These are phyloP conservation scores for Talaromyces atroroseus DNA, from an alignment of 2,329 filamentous ascomycete genomes.

Conservation along the genomic window DNA sequence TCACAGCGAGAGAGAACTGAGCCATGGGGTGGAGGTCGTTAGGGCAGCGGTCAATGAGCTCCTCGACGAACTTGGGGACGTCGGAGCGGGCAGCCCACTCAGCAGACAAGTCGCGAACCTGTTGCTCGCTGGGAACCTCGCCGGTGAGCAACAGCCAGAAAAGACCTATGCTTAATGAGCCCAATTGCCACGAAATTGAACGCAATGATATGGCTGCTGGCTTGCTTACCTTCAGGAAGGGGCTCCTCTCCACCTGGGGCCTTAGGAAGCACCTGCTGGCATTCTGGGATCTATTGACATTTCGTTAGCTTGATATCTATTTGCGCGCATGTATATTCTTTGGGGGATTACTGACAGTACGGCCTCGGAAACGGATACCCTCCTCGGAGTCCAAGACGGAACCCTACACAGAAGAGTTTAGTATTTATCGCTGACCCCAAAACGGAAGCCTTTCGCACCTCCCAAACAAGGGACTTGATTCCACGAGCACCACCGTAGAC, in stretches of 20 bases:
- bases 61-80: slow-evolving; percentile 95
- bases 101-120: slow-evolving; percentile 95
- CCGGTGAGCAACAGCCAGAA: slow-evolving; percentile 99
- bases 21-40: slow-evolving; percentile 99
- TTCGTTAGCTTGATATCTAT: slow-evolving; percentile 19
- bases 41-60: slow-evolving; percentile 99
- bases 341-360: slow-evolving; percentile 57
- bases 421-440: not conserved
- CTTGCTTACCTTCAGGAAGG: slow-evolving; percentile 73
- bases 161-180: slow-evolving; percentile 57
- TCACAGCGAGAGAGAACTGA: slow-evolving; percentile 96
- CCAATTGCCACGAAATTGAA: not conserved
- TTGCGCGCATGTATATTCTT: not conserved
- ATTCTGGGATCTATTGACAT: slow-evolving; percentile 74
- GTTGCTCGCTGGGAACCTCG: slow-evolving; percentile 95
- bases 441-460: slow-evolving; percentile 47
- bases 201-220: not conserved
- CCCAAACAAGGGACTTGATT: slow-evolving; percentile 98
- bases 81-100: slow-evolving; percentile 98
- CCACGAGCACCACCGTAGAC: slow-evolving; percentile 98
- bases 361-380: slow-evolving; percentile 98
- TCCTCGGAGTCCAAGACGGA: slow-evolving; percentile 98
- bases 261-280: slow-evolving; percentile 95
- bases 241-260: slow-evolving; percentile 95
- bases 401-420: slow-evolving; percentile 43